Evolutionary conservation across 163 green algal genomes (phyloP).

Genomic region (Chlorella variabilis): DNA sequence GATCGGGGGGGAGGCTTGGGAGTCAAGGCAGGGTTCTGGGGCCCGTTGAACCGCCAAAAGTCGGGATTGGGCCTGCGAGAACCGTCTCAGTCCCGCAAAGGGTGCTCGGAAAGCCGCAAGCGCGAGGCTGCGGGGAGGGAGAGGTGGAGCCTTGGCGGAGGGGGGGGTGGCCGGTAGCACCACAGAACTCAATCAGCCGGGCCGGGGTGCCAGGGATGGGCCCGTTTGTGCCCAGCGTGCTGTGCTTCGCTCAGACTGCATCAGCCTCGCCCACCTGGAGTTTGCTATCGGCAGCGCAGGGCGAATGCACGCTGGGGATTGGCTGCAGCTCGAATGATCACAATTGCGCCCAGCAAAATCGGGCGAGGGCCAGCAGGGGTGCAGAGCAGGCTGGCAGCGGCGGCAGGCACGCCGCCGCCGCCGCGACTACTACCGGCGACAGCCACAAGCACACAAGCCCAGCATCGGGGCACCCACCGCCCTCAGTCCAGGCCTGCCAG

Average conservation of each 20-base stretch:
- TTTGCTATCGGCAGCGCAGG: too few relatives aligned
- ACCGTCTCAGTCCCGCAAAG: too few relatives aligned
- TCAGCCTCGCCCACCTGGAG: too few relatives aligned
- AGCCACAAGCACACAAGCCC: too few relatives aligned
- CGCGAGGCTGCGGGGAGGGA: neutral
- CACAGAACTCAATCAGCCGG: neutral
- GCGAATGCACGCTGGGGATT: too few relatives aligned
- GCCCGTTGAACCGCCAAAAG: neutral
- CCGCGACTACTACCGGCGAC: neutral
- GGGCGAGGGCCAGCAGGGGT: neutral
- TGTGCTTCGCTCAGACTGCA: neutral
- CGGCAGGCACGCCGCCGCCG: too few relatives aligned
- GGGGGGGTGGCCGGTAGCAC: neutral
- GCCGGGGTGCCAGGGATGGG: neutral
- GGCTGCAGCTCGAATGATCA: too few relatives aligned
- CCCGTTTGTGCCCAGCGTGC: neutral
- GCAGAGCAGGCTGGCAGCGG: neutral
- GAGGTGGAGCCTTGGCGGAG: neutral
- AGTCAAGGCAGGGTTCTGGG: neutral
- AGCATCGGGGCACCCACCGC: neutral
- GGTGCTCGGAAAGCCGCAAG: neutral
- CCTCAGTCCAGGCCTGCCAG: constrained; percentile 13
- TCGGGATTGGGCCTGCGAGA: neutral
- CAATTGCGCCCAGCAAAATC: too few relatives aligned
- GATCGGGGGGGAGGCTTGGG: too few relatives aligned